Base-by-base conservation (phyloP, 1,284 basidiomycete genomes). In the Sphagnurus paluster region DNA sequence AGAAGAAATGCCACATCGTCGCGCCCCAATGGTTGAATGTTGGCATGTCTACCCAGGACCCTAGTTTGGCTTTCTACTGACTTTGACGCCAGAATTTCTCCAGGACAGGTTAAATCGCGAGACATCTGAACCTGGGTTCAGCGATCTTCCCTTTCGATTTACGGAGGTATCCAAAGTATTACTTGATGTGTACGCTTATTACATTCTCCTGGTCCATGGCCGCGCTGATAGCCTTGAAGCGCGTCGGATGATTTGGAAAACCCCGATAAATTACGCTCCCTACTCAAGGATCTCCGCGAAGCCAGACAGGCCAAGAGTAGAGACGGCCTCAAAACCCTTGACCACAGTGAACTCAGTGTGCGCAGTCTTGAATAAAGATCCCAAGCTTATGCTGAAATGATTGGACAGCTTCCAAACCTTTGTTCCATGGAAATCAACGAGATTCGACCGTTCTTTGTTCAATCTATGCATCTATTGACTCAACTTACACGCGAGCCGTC, bases 271-370 rank as follows among this genome's bases (percentile, higher is more conserved):
- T 72, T 99, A 13, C 81, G 93, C 1, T 82, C 85, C 2, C 67
- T 98, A 2, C 77, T 99, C 32, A 96, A 98, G 66, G 94, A 98
- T 63, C 76, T 99, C 25, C 87, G 93, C 13, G 95, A 99, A 70
- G 90, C 90, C 13, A 79, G 96, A 35, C 96, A 98, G 65, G 87
- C 92, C 21, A 99, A 99, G 65, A 87, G 90, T 67, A 73, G 94
- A 49, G 80, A 87, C 36, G 93, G 94, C 74, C 71, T 98, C 5
- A 69, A 75, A 46, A 76, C 78, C 50, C 71, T 92, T 17, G 83
- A 84, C 67, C 81, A 84, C 62, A 86, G 79, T 56, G 87, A 89
- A 62, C 76, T 97, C 16, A 86, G 86, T 68, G 93, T 93, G 64
- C 28, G 42, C 39, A 21, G 16, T 53, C 17, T 33, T 43, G 16